phyloP scores from a whole-genome alignment of 2,329 filamentous ascomycete genomes.

The Zasmidium citrigriseum region DNA sequence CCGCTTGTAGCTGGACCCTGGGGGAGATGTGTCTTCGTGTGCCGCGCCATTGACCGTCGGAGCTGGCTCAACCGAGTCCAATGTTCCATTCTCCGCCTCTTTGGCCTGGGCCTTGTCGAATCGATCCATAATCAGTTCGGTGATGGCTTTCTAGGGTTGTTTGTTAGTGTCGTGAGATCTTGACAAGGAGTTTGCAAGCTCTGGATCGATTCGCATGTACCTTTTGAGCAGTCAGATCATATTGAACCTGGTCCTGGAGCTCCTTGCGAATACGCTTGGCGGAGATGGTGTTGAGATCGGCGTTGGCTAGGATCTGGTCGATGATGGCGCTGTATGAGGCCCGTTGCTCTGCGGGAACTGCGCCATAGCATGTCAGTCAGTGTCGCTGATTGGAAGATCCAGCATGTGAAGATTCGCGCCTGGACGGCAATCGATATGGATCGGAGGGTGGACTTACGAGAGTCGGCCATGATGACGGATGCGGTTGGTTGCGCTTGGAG shows the following conservation, averaged over 20 bases:
- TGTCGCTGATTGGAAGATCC: neutral
- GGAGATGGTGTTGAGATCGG: constrained; percentile 65
- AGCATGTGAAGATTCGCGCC: neutral
- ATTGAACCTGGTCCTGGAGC: constrained; percentile 60
- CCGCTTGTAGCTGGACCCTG: constrained; percentile 41
- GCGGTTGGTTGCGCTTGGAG: neutral
- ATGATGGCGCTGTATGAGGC: constrained; percentile 58
- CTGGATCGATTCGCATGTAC: constrained; percentile 37
- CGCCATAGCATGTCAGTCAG: neutral
- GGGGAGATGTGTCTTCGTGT: constrained; percentile 12
- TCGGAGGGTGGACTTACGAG: neutral
- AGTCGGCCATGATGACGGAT: neutral
- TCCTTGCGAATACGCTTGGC: constrained; percentile 66
- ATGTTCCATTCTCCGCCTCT: constrained; percentile 25
- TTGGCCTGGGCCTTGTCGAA: constrained; percentile 50
- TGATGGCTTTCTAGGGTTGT: constrained; percentile 43
- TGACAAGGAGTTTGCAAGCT: neutral
- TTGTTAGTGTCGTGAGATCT: constrained; percentile 12
- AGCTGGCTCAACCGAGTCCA: constrained; percentile 36
- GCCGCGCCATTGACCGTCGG: constrained; percentile 36
- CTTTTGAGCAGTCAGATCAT: constrained; percentile 65
- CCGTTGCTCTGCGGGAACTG: constrained; percentile 32
- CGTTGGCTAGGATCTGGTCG: constrained; percentile 60
- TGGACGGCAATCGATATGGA: neutral
- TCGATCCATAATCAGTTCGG: constrained; percentile 49